These are phyloP conservation scores for Tieghemostelium lacteum DNA, from an alignment of 78 protist genomes.

Conservation along the genomic window DNA sequence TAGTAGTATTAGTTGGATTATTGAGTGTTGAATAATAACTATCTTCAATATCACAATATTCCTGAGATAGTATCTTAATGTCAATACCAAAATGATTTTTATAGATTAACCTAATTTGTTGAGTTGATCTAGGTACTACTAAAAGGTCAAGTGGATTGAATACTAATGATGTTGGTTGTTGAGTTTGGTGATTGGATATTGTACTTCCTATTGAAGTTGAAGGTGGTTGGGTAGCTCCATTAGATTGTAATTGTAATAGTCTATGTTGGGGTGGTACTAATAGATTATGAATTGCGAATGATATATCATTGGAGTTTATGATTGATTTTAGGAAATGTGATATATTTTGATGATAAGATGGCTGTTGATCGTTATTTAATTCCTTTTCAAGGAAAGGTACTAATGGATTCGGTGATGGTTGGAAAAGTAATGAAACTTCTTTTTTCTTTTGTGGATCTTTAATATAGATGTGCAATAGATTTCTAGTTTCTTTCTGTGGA, in stretches of 20 bases:
- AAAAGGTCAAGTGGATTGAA: constrained; percentile 33
- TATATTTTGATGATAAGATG: neutral
- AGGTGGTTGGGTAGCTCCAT: no score
- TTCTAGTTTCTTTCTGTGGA: neutral
- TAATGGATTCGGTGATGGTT: constrained; percentile 39
- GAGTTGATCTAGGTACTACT: constrained; percentile 22
- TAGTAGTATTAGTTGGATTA: neutral
- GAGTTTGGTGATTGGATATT: no score
- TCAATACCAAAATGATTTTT: constrained; percentile 52
- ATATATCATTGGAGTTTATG: constrained; percentile 24
- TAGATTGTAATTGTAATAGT: neutral
- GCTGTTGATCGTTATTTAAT: constrained; percentile 13
- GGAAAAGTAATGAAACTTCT: neutral
- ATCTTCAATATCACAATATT: constrained; percentile 37
- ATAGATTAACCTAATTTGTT: constrained; percentile 38
- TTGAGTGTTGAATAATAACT: neutral
- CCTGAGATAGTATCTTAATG: constrained; percentile 17
- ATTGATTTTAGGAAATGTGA: neutral
- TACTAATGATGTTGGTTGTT: neutral
- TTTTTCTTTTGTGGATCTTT: constrained; percentile 3
- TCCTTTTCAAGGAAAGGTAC: neutral
- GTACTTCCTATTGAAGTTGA: no score
- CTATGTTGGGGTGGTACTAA: neutral
- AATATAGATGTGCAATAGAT: neutral
- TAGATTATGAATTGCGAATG: no score